A percentile compares a stretch with the other conserved stretches of the same genome.
Conservation (phyloP, 345 rosid species). For the Gossypium mustelinum region DNA sequence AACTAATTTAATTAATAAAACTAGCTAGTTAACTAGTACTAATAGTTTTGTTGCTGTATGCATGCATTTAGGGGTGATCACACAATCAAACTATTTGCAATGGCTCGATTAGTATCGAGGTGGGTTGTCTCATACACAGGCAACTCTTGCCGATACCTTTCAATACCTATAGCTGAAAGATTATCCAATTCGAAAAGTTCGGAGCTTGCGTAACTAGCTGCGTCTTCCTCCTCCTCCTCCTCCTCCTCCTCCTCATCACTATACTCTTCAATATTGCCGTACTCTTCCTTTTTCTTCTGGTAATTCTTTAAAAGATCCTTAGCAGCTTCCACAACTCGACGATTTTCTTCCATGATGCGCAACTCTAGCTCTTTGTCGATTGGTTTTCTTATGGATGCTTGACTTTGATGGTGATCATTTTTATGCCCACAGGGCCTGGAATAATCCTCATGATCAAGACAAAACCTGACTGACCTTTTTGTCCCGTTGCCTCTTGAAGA, state of each 20-base stretch:
- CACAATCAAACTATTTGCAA: conserved; percentile 58
- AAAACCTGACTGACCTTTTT: conserved; percentile 69
- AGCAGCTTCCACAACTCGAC: conserved; percentile 60
- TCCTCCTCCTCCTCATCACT: conserved; percentile 33
- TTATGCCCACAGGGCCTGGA: conserved; percentile 58
- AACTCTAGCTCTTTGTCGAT: conserved; percentile 21
- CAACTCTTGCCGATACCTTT: conserved; percentile 70
- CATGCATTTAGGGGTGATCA: conserved; percentile 29
- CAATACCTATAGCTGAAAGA: conserved; percentile 66
- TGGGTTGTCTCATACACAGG: conserved; percentile 93
- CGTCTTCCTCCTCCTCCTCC: conserved; percentile 52
- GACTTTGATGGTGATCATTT: background rate
- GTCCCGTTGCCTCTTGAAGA: conserved; percentile 47
- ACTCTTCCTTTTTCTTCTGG: conserved; percentile 42
- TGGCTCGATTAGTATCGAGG: conserved; percentile 65
- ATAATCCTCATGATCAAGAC: conserved; percentile 53
- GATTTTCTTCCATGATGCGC: conserved; percentile 42
- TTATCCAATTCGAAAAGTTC: conserved; percentile 90
- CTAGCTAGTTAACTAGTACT: background rate
- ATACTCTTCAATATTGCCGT: conserved; percentile 6
- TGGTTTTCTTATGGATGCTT: background rate
- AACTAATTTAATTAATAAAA: too few relatives aligned
- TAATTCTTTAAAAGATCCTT: conserved; percentile 58
- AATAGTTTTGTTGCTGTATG: background rate
- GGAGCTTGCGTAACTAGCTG: conserved; percentile 82